phyloP scores from a whole-genome alignment of 2,329 filamentous ascomycete genomes.

The Diaporthe ilicicola region DNA sequence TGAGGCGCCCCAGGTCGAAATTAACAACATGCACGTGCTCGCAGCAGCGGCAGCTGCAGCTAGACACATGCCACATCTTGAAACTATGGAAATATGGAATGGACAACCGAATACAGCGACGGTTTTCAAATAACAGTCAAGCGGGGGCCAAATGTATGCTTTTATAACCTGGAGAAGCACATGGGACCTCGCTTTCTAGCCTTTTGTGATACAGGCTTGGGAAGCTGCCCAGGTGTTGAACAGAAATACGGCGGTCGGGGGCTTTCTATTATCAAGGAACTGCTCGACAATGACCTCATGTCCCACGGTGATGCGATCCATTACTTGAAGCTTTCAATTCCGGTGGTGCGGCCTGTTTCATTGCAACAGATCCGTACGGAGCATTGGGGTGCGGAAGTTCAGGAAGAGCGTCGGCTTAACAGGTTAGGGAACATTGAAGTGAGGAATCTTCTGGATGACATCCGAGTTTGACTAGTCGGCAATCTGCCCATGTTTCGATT shows the following conservation, averaged over 20 bases:
- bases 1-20: too few species aligned
- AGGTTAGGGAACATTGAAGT: too few species aligned
- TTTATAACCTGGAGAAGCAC: constrained; percentile 41
- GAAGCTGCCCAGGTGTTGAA: constrained; percentile 40
- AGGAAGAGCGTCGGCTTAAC: too few species aligned
- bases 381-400: too few species aligned
- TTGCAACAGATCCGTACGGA: too few species aligned
- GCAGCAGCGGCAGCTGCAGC: constrained; percentile 38
- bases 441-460: too few species aligned
- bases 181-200: constrained; percentile 39
- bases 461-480: too few species aligned
- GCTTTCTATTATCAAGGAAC: constrained; percentile 36
- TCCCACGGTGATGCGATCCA: too few species aligned
- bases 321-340: too few species aligned
- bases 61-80: constrained; percentile 41
- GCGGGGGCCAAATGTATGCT: too few species aligned
- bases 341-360: too few species aligned
- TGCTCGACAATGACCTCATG: not conserved
- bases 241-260: constrained; percentile 35
- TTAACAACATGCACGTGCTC: constrained; percentile 36
- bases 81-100: constrained; percentile 47
- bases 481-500: too few species aligned
- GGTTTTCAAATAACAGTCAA: constrained; percentile 42
- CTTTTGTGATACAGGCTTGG: constrained; percentile 39
- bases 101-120: constrained; percentile 41